These are phyloP conservation scores for Blastomyces emzantsi DNA, from an alignment of 2,329 filamentous ascomycete species.

Conservation along the genomic window DNA sequence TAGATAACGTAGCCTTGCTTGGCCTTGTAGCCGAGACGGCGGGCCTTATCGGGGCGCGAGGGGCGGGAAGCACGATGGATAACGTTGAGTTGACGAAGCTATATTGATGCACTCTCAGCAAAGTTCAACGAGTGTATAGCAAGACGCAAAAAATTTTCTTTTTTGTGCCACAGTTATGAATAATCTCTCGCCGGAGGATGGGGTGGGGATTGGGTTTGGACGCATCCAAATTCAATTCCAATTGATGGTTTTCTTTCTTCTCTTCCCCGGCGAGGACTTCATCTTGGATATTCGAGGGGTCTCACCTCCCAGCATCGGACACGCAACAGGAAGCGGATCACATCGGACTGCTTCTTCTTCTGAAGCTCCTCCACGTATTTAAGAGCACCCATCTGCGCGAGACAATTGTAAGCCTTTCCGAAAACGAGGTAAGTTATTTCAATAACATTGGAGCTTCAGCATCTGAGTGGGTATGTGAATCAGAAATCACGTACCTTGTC, in stretches of 20 bases:
- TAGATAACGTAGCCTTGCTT: slow-evolving; percentile 99
- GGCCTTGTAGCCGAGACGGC: slow-evolving; percentile 99
- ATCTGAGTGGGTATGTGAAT: background rate
- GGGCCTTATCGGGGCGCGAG: slow-evolving; percentile 98
- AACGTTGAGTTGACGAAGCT: slow-evolving; percentile 99
- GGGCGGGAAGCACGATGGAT: slow-evolving; percentile 98
- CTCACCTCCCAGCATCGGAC: slow-evolving; percentile 98
- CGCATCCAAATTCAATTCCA: background rate
- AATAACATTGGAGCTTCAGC: background rate
- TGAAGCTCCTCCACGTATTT: slow-evolving; percentile 99
- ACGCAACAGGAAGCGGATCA: slow-evolving; percentile 99
- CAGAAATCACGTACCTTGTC: slow-evolving; percentile 34
- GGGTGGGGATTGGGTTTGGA: background rate
- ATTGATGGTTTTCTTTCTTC: slow-evolving; percentile 4
- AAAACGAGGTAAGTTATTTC: background rate
- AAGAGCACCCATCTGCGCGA: slow-evolving; percentile 85
- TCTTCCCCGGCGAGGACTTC: slow-evolving; percentile 4
- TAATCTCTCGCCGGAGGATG: slow-evolving; percentile 28
- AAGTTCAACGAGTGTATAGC: slow-evolving; percentile 99
- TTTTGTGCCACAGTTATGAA: slow-evolving; percentile 38
- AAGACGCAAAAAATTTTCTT: slow-evolving; percentile 47
- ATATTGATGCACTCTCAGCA: slow-evolving; percentile 99
- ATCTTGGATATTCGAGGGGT: slow-evolving; percentile 17
- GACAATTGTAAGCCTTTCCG: slow-evolving; percentile 5
- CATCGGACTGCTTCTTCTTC: slow-evolving; percentile 99